Conservation (phyloP, 2,329 filamentous ascomycete species). For the Aspergillus hiratsukae region DNA sequence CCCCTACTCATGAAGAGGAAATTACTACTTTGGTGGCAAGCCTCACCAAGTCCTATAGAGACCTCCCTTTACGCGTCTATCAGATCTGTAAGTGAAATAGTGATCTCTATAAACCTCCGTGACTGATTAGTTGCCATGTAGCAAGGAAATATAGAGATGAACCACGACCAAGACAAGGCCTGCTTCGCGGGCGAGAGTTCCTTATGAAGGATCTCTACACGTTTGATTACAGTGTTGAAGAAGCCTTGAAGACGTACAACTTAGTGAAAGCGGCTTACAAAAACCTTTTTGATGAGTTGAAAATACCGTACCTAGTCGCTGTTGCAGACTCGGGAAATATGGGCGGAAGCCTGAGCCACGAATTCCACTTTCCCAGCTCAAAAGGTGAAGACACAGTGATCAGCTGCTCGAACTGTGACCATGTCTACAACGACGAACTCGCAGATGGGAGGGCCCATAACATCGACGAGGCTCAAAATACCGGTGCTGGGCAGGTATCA, state of each 20-base stretch:
- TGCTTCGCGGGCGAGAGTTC: slow-evolving; percentile 86
- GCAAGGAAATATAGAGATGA: slow-evolving; percentile 95
- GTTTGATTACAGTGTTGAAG: slow-evolving; percentile 66
- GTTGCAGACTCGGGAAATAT: slow-evolving; percentile 94
- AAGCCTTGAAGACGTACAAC: slow-evolving; percentile 77
- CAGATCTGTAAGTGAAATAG: slow-evolving; percentile 67
- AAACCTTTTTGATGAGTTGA: slow-evolving; percentile 74
- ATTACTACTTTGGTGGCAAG: slow-evolving; percentile 76
- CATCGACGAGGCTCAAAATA: slow-evolving; percentile 4
- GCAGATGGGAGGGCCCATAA: slow-evolving; percentile 45
- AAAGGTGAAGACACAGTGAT: slow-evolving; percentile 84
- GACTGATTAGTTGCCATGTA: slow-evolving; percentile 26
- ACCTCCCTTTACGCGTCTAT: slow-evolving; percentile 80
- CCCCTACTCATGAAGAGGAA: slow-evolving; percentile 95
- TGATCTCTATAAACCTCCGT: not conserved
- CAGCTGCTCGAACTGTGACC: slow-evolving; percentile 67
- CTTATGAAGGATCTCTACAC: slow-evolving; percentile 98
- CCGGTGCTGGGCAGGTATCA: slow-evolving; percentile 4
- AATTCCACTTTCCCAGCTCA: slow-evolving; percentile 78
- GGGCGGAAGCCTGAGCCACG: slow-evolving; percentile 87
- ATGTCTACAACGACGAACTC: slow-evolving; percentile 86
- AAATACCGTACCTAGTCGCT: slow-evolving; percentile 76
- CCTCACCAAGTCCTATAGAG: slow-evolving; percentile 75
- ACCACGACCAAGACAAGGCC: slow-evolving; percentile 76
- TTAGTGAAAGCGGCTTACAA: slow-evolving; percentile 70